These are phyloP conservation scores for Globisporangium okanoganense DNA, from an alignment of 352 stramenopile genomes.

Conservation along the genomic window DNA sequence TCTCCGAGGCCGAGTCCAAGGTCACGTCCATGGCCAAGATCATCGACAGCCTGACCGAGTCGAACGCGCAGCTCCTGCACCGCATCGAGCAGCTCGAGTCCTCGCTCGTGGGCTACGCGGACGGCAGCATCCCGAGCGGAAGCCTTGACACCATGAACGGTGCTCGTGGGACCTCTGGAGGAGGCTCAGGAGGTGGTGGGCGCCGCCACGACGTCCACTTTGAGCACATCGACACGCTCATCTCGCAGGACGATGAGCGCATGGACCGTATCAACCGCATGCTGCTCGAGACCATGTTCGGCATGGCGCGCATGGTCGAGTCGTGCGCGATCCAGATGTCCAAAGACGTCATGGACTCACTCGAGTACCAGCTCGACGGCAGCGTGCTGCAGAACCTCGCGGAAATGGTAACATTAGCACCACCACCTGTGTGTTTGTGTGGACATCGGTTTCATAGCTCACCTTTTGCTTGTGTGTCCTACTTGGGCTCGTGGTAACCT, in stretches of 20 bases:
- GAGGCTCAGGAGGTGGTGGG: not conserved
- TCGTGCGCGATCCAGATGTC: slow-evolving; percentile 79
- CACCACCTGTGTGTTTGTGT: no score
- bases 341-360: slow-evolving; percentile 79
- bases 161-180: not conserved
- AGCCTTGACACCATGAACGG: not conserved
- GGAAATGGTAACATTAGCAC: slow-evolving; percentile 45
- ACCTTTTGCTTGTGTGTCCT: not conserved
- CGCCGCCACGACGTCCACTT: slow-evolving; percentile 34
- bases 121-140: slow-evolving; percentile 6
- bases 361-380: slow-evolving; percentile 73
- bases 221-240: slow-evolving; percentile 53
- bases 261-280: slow-evolving; percentile 69
- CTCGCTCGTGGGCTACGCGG: slow-evolving; percentile 18
- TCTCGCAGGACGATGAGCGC: slow-evolving; percentile 47
- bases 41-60: slow-evolving; percentile 75
- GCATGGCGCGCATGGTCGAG: slow-evolving; percentile 84
- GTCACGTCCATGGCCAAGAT: slow-evolving; percentile 70
- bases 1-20: slow-evolving; percentile 59
- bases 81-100: slow-evolving; percentile 66
- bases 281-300: slow-evolving; percentile 78
- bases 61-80: slow-evolving; percentile 60
- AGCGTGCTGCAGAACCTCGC: slow-evolving; percentile 50
- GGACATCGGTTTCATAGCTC: not conserved
- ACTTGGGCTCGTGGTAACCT: not conserved